phyloP scores from a whole-genome alignment of 2,329 filamentous ascomycete species.

The Orbilia blumenaviensis region DNA sequence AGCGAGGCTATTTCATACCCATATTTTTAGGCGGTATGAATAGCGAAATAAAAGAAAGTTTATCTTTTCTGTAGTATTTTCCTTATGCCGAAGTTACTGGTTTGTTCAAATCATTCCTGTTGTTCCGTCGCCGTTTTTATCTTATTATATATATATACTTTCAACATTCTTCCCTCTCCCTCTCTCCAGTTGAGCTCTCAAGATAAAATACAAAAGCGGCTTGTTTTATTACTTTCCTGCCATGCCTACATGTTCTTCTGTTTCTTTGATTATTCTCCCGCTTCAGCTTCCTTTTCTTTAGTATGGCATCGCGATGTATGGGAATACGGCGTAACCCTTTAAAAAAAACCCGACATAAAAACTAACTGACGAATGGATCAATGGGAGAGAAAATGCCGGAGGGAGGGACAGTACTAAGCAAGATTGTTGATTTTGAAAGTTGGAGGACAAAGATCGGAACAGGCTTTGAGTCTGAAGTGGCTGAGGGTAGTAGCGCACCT shows the following conservation, averaged over 20 bases:
- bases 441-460: no score
- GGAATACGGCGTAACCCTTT: neutral
- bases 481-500: no score
- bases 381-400: neutral
- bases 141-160: conserved; percentile 17
- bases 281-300: neutral
- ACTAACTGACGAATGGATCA: neutral
- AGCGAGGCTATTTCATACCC: conserved; percentile 44
- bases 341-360: neutral
- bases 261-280: neutral
- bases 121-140: neutral
- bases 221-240: neutral
- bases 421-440: no score
- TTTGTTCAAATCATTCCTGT: neutral
- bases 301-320: neutral
- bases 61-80: neutral
- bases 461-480: no score
- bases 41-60: conserved; percentile 23
- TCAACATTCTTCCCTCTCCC: neutral
- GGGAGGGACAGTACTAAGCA: neutral
- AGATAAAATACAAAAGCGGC: conserved; percentile 10
- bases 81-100: neutral
- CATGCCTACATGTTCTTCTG: neutral
- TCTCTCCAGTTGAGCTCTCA: neutral
- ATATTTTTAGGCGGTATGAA: conserved; percentile 54